These are phyloP conservation scores for Gracilaria gracilis DNA, from an alignment of 23 red algal species.

Conservation along the genomic window DNA sequence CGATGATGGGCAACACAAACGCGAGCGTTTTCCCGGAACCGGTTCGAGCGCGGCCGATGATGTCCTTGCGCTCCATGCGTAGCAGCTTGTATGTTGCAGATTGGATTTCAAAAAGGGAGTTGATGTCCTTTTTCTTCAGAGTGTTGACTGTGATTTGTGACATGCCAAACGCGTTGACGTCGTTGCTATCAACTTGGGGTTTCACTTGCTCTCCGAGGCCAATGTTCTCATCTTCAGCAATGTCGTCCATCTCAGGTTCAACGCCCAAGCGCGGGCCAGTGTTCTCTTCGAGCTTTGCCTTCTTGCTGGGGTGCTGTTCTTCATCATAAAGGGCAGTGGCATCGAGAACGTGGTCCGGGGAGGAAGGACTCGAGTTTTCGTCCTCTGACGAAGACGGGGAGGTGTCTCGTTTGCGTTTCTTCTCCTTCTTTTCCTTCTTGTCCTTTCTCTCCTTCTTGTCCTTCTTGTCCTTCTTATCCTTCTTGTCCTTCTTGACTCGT, in stretches of 20 bases:
- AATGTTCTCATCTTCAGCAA: slow-evolving; percentile 65
- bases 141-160: slow-evolving; percentile 40
- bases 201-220: slow-evolving; percentile 17
- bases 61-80: slow-evolving; percentile 57
- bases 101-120: slow-evolving; percentile 85
- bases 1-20: slow-evolving; percentile 92
- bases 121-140: slow-evolving; percentile 68
- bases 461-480: background rate
- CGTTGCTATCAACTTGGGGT: slow-evolving; percentile 18
- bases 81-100: slow-evolving; percentile 81
- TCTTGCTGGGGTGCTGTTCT: background rate
- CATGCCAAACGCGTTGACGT: slow-evolving; percentile 50
- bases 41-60: slow-evolving; percentile 89
- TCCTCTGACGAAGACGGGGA: background rate
- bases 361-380: background rate
- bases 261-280: no score
- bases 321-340: background rate
- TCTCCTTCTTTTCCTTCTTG: background rate
- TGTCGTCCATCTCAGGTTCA: background rate
- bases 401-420: background rate
- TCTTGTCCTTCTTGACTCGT: background rate
- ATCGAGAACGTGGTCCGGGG: slow-evolving; percentile 12
- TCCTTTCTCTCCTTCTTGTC: background rate
- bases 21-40: slow-evolving; percentile 98
- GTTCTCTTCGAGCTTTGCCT: background rate